These are phyloP conservation scores for Diddensiella transvaalensis DNA, from an alignment of 805 yeast genomes.

Conservation along the genomic window DNA sequence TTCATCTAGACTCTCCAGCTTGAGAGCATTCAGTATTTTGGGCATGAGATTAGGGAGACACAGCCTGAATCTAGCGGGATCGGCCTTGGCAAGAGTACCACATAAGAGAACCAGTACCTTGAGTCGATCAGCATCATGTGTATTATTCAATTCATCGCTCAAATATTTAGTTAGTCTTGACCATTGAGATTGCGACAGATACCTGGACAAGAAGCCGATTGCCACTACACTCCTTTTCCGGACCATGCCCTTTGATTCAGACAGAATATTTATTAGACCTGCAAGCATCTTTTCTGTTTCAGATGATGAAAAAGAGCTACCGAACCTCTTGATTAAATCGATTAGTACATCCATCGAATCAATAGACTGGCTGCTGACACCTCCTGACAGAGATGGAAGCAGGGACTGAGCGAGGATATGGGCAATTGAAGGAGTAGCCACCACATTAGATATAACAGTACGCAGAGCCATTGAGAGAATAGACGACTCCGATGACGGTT, in stretches of 20 bases:
- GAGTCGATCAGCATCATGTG: constrained; percentile 6
- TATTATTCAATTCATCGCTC: constrained; percentile 13
- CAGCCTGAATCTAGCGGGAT: constrained; percentile 19
- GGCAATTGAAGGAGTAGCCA: constrained; percentile 25
- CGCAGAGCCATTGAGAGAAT: constrained; percentile 34
- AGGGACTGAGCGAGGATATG: constrained; percentile 26
- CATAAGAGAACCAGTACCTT: constrained; percentile 12
- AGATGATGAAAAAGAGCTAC: constrained; percentile 37
- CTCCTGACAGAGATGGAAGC: constrained; percentile 24
- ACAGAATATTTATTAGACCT: constrained; percentile 38
- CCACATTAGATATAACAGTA: constrained; percentile 28
- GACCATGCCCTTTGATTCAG: constrained; percentile 40
- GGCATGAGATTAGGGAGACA: constrained; percentile 13
- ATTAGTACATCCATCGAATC: constrained; percentile 61
- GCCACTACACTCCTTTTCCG: constrained; percentile 50
- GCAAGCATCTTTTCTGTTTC: constrained; percentile 34
- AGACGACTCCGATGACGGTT: constrained; percentile 29
- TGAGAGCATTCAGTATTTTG: constrained; percentile 23
- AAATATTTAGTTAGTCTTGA: constrained; percentile 20
- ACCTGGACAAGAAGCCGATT: constrained; percentile 41
- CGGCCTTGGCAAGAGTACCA: constrained; percentile 29
- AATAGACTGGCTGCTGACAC: constrained; percentile 31
- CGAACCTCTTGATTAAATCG: constrained; percentile 52
- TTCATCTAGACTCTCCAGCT: constrained; percentile 29
- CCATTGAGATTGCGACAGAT: constrained; percentile 30